Evolutionary conservation across 177 flowering plant genomes (phyloP).

Genomic region (Vitis hybrid): DNA sequence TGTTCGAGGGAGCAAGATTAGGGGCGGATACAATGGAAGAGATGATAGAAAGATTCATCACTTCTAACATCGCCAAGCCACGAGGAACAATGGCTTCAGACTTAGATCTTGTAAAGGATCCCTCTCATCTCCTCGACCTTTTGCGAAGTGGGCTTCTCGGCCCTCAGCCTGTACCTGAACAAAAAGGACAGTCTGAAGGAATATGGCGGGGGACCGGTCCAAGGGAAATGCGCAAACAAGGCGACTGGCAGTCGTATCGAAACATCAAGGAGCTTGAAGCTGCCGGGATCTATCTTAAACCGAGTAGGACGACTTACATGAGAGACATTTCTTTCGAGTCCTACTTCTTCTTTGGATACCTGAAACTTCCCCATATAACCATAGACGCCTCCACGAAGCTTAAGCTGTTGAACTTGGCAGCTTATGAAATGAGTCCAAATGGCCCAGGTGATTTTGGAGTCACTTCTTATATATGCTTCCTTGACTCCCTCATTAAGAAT

Average conservation of each 20-base stretch:
- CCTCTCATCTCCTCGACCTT: too few species aligned
- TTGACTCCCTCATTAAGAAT: slow-evolving; percentile 21
- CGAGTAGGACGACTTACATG: too few species aligned
- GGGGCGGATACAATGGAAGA: neutral
- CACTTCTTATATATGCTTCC: slow-evolving; percentile 18
- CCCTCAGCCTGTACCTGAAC: too few species aligned
- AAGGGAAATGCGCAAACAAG: too few species aligned
- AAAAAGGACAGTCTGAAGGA: too few species aligned
- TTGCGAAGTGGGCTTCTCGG: too few species aligned
- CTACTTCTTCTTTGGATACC: neutral
- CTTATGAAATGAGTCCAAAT: slow-evolving; percentile 17
- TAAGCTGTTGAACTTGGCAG: slow-evolving; percentile 16
- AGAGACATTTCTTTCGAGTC: neutral
- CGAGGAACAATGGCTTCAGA: too few species aligned
- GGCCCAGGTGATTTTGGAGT: neutral
- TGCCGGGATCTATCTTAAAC: neutral
- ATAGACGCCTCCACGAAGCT: slow-evolving; percentile 14
- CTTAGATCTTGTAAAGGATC: too few species aligned
- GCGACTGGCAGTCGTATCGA: too few species aligned
- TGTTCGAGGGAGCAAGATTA: neutral
- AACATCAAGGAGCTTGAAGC: too few species aligned
- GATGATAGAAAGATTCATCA: neutral
- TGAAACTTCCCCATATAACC: slow-evolving; percentile 11
- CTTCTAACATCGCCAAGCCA: too few species aligned
- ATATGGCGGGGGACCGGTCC: too few species aligned